Evolutionary conservation across 768 basidiomycete genomes (phyloP).

Genomic region (Tulasnella calospora): DNA sequence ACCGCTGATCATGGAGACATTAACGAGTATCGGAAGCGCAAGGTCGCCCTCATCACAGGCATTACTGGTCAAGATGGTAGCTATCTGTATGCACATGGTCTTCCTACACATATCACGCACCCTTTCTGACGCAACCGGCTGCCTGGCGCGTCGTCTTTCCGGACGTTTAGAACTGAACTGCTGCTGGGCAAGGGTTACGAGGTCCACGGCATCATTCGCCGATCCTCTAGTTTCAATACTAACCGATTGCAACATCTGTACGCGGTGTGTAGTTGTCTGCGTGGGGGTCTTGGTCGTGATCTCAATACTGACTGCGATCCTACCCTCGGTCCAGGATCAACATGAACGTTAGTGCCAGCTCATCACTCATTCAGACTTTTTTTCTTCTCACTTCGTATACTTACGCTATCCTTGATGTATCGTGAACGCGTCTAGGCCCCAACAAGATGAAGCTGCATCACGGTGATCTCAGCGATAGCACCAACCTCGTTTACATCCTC

Average conservation of each 20-base stretch:
- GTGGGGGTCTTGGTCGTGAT: neutral
- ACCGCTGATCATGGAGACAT: slow-evolving; percentile 40
- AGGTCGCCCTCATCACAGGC: slow-evolving; percentile 90
- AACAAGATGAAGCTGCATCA: slow-evolving; percentile 81
- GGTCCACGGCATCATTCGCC: slow-evolving; percentile 93
- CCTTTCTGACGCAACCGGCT: neutral
- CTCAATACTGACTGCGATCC: neutral
- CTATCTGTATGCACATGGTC: slow-evolving; percentile 60
- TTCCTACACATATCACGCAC: neutral
- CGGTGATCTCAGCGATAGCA: slow-evolving; percentile 91
- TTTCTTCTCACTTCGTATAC: neutral
- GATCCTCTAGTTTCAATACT: slow-evolving; percentile 97
- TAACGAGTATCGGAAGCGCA: slow-evolving; percentile 81
- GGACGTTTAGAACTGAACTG: slow-evolving; percentile 61
- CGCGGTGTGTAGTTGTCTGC: slow-evolving; percentile 36
- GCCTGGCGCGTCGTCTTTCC: slow-evolving; percentile 1
- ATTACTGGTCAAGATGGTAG: slow-evolving; percentile 97
- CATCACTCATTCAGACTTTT: neutral
- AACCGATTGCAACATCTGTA: slow-evolving; percentile 91
- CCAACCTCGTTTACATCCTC: slow-evolving; percentile 94
- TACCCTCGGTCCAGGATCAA: slow-evolving; percentile 49
- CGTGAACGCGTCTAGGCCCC: slow-evolving; percentile 45
- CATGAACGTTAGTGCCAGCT: slow-evolving; percentile 68
- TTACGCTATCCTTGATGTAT: neutral
- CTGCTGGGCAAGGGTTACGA: slow-evolving; percentile 83